A percentile compares a stretch with the other conserved stretches of the same genome.
phyloP scores from a whole-genome alignment of 208 protist genomes.

The Leishmania lainsoni region DNA sequence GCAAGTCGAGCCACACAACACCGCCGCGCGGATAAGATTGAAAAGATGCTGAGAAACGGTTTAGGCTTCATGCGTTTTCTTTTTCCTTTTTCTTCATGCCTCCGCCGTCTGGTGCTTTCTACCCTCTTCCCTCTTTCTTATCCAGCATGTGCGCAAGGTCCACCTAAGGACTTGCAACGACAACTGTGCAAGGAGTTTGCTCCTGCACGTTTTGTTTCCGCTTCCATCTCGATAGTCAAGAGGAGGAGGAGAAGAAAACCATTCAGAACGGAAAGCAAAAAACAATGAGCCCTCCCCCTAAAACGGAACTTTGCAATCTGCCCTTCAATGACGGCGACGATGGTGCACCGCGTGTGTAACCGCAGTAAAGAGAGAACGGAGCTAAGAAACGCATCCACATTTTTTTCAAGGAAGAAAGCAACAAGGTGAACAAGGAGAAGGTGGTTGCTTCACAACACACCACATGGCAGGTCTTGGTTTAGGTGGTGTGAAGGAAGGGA shows the following conservation, averaged over 20 bases:
- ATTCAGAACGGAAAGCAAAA: background rate
- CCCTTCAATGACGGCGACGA: background rate
- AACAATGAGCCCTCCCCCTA: no score
- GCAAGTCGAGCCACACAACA: background rate
- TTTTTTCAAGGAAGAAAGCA: background rate
- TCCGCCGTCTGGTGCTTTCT: background rate
- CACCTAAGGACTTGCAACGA: conserved; percentile 4
- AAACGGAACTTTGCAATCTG: background rate
- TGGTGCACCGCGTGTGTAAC: background rate
- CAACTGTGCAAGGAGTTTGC: conserved; percentile 10
- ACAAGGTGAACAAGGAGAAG: background rate
- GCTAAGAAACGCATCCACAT: background rate
- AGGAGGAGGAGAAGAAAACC: background rate
- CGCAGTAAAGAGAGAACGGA: background rate
- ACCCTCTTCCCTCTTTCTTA: background rate
- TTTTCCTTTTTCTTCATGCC: background rate
- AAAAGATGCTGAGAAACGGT: background rate
- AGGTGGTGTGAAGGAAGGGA: background rate
- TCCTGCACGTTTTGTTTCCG: background rate
- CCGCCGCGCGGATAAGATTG: background rate
- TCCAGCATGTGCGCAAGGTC: background rate
- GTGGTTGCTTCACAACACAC: background rate
- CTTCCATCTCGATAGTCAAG: background rate
- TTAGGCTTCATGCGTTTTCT: background rate
- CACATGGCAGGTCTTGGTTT: background rate